These are phyloP conservation scores for Manihot esculenta DNA, from an alignment of 441 rosid species.

Conservation along the genomic window DNA sequence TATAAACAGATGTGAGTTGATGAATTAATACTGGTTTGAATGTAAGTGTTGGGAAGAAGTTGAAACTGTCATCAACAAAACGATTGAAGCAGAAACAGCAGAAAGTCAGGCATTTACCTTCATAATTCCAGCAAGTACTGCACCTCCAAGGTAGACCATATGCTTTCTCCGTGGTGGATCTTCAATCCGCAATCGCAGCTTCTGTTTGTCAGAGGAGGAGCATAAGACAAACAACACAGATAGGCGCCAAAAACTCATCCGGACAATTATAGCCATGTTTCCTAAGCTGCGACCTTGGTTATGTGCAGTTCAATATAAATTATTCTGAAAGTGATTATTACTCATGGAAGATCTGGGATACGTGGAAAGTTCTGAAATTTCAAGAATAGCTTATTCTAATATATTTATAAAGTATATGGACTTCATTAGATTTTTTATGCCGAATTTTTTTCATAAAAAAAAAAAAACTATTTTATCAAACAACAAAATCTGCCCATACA, in stretches of 20 bases:
- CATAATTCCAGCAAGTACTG: slow-evolving; percentile 98
- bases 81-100: slow-evolving; percentile 16
- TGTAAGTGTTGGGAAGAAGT: not conserved
- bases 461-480: no score
- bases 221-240: not conserved
- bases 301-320: not conserved
- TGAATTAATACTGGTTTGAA: slow-evolving; percentile 1
- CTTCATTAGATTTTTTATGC: not conserved
- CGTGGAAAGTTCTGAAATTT: not conserved
- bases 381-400: not conserved
- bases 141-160: slow-evolving; percentile 98
- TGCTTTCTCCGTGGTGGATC: slow-evolving; percentile 98
- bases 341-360: not conserved
- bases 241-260: not conserved
- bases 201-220: slow-evolving; percentile 42
- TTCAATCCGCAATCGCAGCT: slow-evolving; percentile 76
- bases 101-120: slow-evolving; percentile 45
- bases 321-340: not conserved
- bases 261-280: not conserved
- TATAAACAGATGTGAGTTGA: not conserved
- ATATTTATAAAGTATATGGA: no score
- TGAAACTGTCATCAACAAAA: not conserved
- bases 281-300: not conserved
- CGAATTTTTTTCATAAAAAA: no score
- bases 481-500: no score